phyloP scores from a whole-genome alignment of 768 basidiomycete species.

The Lentinula raphanica region DNA sequence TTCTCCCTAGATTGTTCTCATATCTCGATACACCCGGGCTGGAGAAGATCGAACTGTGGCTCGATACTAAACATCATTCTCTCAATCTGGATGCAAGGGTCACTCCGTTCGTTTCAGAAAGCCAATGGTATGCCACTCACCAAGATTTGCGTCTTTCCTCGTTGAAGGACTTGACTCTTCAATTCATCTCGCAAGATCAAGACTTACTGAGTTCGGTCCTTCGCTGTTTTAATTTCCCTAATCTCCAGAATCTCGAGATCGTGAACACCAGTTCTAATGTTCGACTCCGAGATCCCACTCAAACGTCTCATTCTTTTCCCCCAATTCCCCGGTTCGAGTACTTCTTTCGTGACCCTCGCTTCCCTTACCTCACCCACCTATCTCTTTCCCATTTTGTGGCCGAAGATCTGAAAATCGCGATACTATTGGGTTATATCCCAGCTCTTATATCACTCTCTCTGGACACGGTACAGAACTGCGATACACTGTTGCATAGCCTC shows the following conservation, averaged over 20 bases:
- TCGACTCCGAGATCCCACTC: slow-evolving; percentile 15
- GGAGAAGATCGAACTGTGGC: slow-evolving; percentile 38
- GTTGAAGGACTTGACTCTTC: slow-evolving; percentile 39
- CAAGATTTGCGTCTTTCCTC: slow-evolving; percentile 22
- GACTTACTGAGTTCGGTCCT: slow-evolving; percentile 33
- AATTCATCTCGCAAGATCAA: slow-evolving; percentile 28
- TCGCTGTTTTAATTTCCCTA: slow-evolving; percentile 40
- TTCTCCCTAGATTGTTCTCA: slow-evolving; percentile 38
- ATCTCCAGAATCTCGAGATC: slow-evolving; percentile 40
- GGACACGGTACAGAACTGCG: slow-evolving; percentile 40
- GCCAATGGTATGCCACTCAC: not conserved
- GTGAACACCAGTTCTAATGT: slow-evolving; percentile 29
- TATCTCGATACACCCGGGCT: slow-evolving; percentile 35
- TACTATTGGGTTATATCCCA: slow-evolving; percentile 50
- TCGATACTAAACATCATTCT: slow-evolving; percentile 15
- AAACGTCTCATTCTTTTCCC: slow-evolving; percentile 10
- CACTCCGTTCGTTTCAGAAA: not conserved
- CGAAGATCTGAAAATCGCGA: slow-evolving; percentile 23
- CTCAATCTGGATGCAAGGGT: not conserved
- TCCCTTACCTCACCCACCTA: slow-evolving; percentile 44
- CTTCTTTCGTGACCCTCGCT: slow-evolving; percentile 53
- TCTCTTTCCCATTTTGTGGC: slow-evolving; percentile 44
- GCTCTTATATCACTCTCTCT: slow-evolving; percentile 42
- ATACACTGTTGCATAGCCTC: slow-evolving; percentile 34
- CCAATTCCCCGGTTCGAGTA: slow-evolving; percentile 46